phyloP scores from a whole-genome alignment of 1,284 basidiomycete genomes.

The Tilletiopsis washingtonensis region DNA sequence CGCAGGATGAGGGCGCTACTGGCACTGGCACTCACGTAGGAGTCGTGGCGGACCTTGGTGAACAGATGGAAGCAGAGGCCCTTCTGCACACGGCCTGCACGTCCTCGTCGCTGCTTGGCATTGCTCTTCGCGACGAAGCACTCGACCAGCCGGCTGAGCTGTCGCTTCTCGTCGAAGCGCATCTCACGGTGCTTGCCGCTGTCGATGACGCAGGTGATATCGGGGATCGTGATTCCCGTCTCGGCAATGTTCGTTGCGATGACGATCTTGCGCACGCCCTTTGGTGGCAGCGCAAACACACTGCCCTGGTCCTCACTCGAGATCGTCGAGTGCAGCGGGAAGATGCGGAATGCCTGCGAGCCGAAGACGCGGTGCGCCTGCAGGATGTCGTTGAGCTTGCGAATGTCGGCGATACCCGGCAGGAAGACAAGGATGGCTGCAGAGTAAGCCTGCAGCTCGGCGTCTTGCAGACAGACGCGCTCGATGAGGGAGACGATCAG shows the following conservation, averaged over 20 bases:
- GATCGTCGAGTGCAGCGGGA: conserved; percentile 77
- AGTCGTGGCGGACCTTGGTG: conserved; percentile 78
- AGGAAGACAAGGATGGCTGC: conserved; percentile 83
- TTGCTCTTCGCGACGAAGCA: conserved; percentile 90
- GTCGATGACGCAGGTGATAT: conserved; percentile 96
- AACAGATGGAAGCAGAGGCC: conserved; percentile 95
- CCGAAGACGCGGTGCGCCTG: conserved; percentile 70
- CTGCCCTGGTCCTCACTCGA: conserved; percentile 68
- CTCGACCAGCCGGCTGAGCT: conserved; percentile 85
- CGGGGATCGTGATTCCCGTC: conserved; percentile 94
- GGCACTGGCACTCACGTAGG: conserved; percentile 48
- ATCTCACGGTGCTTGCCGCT: conserved; percentile 69
- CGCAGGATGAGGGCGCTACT: no score
- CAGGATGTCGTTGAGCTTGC: conserved; percentile 75
- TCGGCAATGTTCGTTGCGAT: conserved; percentile 69
- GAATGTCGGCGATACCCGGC: conserved; percentile 78
- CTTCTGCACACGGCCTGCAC: conserved; percentile 83
- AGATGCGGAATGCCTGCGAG: conserved; percentile 64
- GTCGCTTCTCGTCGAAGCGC: conserved; percentile 88
- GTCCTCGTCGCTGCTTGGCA: conserved; percentile 81
- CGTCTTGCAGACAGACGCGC: conserved; percentile 67
- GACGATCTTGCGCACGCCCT: conserved; percentile 79
- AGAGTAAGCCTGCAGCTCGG: conserved; percentile 58
- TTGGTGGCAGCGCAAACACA: conserved; percentile 79
- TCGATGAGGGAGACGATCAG: conserved; percentile 74